These are phyloP conservation scores for Castanea sativa DNA, from an alignment of 306 rosid genomes.

Conservation along the genomic window DNA sequence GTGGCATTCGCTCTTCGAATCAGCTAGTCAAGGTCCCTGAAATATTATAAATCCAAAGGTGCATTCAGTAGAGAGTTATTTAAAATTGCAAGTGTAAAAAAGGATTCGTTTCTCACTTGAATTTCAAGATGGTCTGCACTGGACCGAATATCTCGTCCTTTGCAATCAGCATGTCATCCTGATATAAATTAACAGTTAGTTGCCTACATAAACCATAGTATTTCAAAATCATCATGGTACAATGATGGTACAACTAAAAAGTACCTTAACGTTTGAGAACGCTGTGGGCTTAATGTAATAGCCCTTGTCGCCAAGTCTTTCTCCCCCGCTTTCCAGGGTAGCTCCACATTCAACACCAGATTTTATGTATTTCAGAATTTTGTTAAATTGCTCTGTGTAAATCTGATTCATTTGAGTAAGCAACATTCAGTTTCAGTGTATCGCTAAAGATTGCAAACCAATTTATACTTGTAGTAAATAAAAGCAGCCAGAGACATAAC, in stretches of 20 bases:
- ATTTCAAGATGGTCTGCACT: slow-evolving; percentile 81
- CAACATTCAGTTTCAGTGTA: background rate
- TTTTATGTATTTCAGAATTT: slow-evolving; percentile 65
- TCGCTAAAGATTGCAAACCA: slow-evolving; percentile 17
- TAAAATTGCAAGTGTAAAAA: background rate
- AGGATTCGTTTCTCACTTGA: slow-evolving; percentile 49
- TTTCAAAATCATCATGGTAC: background rate
- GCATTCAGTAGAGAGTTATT: no score
- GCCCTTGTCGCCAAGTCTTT: slow-evolving; percentile 66
- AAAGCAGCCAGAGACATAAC: no score
- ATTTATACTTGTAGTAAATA: background rate
- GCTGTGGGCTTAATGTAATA: slow-evolving; percentile 84
- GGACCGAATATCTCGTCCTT: slow-evolving; percentile 92
- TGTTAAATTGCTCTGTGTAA: slow-evolving; percentile 72
- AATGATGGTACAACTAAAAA: slow-evolving; percentile 5
- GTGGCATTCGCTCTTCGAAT: slow-evolving; percentile 63
- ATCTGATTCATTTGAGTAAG: slow-evolving; percentile 39
- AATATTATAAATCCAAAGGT: background rate
- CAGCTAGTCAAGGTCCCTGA: slow-evolving; percentile 70
- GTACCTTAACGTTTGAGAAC: slow-evolving; percentile 79
- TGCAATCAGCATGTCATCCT: slow-evolving; percentile 89
- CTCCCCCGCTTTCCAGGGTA: slow-evolving; percentile 85
- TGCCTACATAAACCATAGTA: background rate
- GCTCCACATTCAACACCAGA: slow-evolving; percentile 79
- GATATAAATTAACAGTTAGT: slow-evolving; percentile 11